A percentile compares a stretch with the other conserved stretches of the same genome.
Evolutionary conservation across 257 asterid species (phyloP).

Genomic region (Gynochthodes officinalis): DNA sequence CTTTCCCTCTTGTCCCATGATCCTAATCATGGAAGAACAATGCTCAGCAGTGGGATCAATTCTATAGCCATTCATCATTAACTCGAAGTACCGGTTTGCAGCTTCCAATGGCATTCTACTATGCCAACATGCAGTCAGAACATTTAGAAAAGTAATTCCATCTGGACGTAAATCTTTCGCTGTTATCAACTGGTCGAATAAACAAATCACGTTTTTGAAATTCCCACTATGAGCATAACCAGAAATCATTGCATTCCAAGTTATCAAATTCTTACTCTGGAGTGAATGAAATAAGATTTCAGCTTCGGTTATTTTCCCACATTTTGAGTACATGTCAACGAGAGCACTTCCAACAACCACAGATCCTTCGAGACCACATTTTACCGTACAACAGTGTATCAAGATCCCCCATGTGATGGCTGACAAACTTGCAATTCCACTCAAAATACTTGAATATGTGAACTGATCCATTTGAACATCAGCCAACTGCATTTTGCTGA

Average conservation of each 20-base stretch:
- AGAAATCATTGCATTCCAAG: conserved; percentile 76
- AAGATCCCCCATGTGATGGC: conserved; percentile 46
- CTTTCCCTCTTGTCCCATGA: conserved; percentile 66
- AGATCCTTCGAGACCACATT: conserved; percentile 42
- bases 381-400: conserved; percentile 58
- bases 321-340: conserved; percentile 75
- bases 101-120: conserved; percentile 28
- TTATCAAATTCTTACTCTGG: conserved; percentile 55
- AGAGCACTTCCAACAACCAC: conserved; percentile 81
- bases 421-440: conserved; percentile 60
- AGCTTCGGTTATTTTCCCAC: conserved; percentile 56
- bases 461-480: conserved; percentile 58
- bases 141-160: conserved; percentile 64
- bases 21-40: conserved; percentile 58
- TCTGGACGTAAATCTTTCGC: conserved; percentile 45
- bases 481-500: conserved; percentile 51
- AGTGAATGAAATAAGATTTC: conserved; percentile 40
- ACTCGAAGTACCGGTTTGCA: conserved; percentile 39
- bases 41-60: conserved; percentile 65
- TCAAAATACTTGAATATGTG: conserved; percentile 69
- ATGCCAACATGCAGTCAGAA: conserved; percentile 71
- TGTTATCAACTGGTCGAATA: conserved; percentile 46
- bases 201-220: conserved; percentile 39
- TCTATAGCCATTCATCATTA: conserved; percentile 37
- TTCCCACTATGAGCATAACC: conserved; percentile 65